These are phyloP conservation scores for Pyricularia sp. DNA, from an alignment of 2,329 filamentous ascomycete species.

Conservation along the genomic window DNA sequence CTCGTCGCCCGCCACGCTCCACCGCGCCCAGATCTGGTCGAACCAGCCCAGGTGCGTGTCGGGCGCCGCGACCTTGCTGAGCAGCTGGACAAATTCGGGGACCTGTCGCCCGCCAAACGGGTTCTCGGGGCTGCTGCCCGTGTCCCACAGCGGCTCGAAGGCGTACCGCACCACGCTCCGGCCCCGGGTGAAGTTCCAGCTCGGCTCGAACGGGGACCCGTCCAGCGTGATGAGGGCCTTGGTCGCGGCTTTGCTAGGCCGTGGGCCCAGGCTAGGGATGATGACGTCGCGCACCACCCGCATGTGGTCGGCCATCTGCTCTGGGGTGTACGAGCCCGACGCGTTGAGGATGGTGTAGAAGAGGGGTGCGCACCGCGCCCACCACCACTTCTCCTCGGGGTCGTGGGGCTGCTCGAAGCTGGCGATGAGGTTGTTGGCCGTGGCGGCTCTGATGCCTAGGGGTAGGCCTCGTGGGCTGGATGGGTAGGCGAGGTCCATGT, in stretches of 20 bases:
- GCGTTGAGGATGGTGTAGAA: constrained; percentile 5
- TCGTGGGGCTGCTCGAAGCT: not conserved
- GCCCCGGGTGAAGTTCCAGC: constrained; percentile 8
- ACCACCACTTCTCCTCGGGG: constrained; percentile 7
- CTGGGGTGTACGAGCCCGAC: constrained; percentile 6
- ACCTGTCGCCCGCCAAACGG: constrained; percentile 5
- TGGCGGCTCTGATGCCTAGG: not conserved
- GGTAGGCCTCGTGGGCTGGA: not conserved
- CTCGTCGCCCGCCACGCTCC: constrained; percentile 6
- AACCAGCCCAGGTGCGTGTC: constrained; percentile 18
- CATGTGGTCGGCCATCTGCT: constrained; percentile 7
- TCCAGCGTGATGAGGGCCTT: constrained; percentile 7
- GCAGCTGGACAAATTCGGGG: constrained; percentile 19
- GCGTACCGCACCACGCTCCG: constrained; percentile 5
- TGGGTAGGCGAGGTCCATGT: not conserved
- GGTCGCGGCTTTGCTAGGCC: not conserved
- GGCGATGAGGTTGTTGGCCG: not conserved
- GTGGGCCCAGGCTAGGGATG: constrained; percentile 8
- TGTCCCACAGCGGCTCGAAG: constrained; percentile 6
- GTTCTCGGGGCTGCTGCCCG: constrained; percentile 2
- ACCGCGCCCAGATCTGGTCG: constrained; percentile 7
- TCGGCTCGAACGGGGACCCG: constrained; percentile 9
- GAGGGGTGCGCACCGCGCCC: constrained; percentile 4
- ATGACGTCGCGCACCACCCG: constrained; percentile 7
- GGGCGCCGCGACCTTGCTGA: constrained; percentile 30